Conservation (phyloP, 1,284 basidiomycete genomes). For the Cryptococcus hybrid region DNA sequence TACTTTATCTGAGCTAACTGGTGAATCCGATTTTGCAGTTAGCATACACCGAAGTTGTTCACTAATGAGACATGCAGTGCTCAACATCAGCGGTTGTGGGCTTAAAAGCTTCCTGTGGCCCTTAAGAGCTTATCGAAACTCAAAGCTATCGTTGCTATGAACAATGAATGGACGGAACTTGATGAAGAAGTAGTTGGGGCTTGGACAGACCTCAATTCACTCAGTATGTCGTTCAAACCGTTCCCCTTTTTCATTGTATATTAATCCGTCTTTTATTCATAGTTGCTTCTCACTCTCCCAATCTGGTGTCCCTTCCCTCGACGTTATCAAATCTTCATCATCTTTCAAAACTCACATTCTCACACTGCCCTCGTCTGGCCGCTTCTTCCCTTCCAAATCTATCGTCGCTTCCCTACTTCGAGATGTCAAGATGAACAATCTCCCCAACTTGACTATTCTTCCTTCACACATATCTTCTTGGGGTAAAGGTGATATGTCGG, state of each 20-base stretch:
- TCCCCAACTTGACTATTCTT: slow-evolving; percentile 33
- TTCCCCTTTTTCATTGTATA: background rate
- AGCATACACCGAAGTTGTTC: too few species aligned
- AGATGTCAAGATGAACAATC: slow-evolving; percentile 46
- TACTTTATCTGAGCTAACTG: slow-evolving; percentile 28
- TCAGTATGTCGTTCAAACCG: slow-evolving; percentile 30
- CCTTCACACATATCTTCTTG: slow-evolving; percentile 33
- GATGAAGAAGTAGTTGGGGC: slow-evolving; percentile 25
- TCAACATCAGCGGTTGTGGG: slow-evolving; percentile 40
- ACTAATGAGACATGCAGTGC: slow-evolving; percentile 20
- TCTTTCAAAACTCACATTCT: slow-evolving; percentile 45
- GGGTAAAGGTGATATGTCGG: slow-evolving; percentile 39
- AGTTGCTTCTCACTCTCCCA: slow-evolving; percentile 47
- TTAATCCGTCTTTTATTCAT: slow-evolving; percentile 1
- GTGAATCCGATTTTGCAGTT: slow-evolving; percentile 18
- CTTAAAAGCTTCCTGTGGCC: slow-evolving; percentile 23
- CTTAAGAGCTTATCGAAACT: slow-evolving; percentile 28
- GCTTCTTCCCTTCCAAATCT: slow-evolving; percentile 36
- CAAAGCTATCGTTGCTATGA: slow-evolving; percentile 46
- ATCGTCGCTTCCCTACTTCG: slow-evolving; percentile 40
- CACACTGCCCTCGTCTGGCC: slow-evolving; percentile 40
- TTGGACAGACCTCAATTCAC: slow-evolving; percentile 44
- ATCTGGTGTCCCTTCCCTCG: slow-evolving; percentile 27
- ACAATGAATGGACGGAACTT: slow-evolving; percentile 38
- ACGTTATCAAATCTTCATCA: slow-evolving; percentile 25